Conservation (phyloP, 140 eudicot genomes). For the Anethum foeniculum region DNA sequence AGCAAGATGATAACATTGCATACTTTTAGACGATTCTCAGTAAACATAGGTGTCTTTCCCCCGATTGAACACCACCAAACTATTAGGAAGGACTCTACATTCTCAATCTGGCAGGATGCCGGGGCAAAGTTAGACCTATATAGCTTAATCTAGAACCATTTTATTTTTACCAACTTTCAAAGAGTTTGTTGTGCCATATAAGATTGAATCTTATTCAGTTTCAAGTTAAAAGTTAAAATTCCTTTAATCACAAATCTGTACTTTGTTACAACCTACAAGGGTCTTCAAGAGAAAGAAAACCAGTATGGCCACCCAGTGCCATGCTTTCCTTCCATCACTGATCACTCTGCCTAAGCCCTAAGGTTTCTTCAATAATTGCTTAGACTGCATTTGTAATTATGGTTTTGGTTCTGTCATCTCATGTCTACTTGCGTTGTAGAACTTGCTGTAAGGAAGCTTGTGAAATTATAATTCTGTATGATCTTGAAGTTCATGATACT, state of each 20-base stretch:
- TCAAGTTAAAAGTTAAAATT: background rate
- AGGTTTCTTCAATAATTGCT: background rate
- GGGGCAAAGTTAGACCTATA: background rate
- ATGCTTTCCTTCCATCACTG: background rate
- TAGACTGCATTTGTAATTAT: background rate
- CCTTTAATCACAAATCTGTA: background rate
- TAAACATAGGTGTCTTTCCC: background rate
- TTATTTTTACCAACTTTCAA: background rate
- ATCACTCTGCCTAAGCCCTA: background rate
- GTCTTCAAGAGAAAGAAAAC: background rate
- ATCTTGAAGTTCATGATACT: background rate
- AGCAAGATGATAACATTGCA: background rate
- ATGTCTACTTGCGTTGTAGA: background rate
- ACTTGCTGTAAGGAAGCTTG: background rate
- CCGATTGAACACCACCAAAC: background rate
- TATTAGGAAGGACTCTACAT: background rate
- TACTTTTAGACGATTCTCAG: background rate
- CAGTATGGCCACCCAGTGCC: background rate
- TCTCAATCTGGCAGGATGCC: background rate
- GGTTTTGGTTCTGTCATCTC: background rate
- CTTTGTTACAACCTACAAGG: background rate
- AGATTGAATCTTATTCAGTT: background rate
- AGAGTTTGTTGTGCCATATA: background rate
- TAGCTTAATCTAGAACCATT: background rate
- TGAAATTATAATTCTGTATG: background rate